These are phyloP conservation scores for Endotrypanum monterogeii DNA, from an alignment of 208 protist species.

Conservation along the genomic window DNA sequence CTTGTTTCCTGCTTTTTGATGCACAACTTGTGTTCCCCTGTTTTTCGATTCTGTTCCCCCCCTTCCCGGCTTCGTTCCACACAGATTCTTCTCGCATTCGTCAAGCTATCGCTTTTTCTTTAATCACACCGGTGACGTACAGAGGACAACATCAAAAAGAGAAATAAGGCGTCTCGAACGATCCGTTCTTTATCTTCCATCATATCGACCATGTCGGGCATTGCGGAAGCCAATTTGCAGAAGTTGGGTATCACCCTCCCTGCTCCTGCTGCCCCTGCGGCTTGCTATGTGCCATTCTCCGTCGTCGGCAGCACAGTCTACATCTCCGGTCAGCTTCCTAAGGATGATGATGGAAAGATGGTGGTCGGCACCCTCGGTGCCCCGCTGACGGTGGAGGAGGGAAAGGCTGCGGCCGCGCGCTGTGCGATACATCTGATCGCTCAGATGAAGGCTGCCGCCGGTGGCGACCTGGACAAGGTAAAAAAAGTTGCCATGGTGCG, in stretches of 20 bases:
- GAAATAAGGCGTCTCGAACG: slow-evolving; percentile 3
- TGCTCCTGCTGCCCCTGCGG: slow-evolving; percentile 52
- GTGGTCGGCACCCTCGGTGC: slow-evolving; percentile 60
- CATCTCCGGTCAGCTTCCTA: slow-evolving; percentile 82
- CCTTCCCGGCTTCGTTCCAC: not conserved
- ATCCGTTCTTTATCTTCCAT: not conserved
- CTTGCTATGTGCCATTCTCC: slow-evolving; percentile 73
- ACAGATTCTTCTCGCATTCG: not conserved
- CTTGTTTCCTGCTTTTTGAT: not conserved
- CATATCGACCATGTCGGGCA: slow-evolving; percentile 28
- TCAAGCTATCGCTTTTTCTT: no score
- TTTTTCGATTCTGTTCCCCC: not conserved
- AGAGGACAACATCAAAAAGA: no score
- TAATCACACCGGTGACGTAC: no score
- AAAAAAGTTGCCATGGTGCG: slow-evolving; percentile 79
- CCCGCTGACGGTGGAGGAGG: slow-evolving; percentile 54
- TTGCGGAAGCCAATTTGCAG: slow-evolving; percentile 48
- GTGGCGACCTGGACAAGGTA: slow-evolving; percentile 59
- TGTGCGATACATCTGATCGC: slow-evolving; percentile 56
- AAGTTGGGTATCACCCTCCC: slow-evolving; percentile 70
- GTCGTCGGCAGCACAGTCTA: slow-evolving; percentile 43
- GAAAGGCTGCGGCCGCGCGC: slow-evolving; percentile 49
- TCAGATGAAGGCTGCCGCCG: slow-evolving; percentile 64
- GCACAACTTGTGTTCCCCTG: not conserved
- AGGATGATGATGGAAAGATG: slow-evolving; percentile 45